A percentile compares a stretch with the other conserved stretches of the same genome.
Conservation (phyloP, 345 rosid genomes). For the Bruguiera parviflora region DNA sequence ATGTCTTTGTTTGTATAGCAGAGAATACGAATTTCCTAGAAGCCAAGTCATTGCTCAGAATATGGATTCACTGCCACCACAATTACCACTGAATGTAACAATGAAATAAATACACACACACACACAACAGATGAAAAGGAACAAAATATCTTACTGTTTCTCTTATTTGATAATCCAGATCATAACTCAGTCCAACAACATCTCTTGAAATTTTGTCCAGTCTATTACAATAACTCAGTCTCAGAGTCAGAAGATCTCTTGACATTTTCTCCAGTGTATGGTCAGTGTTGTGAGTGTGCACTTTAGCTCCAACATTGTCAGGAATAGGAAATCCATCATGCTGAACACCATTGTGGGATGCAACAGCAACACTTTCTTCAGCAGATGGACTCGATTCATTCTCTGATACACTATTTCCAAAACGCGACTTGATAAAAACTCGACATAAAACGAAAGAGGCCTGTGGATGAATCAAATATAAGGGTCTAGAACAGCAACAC, state of each 20-base stretch:
- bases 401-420: slow-evolving; percentile 19
- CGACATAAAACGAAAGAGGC: slow-evolving; percentile 51
- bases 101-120: too few species aligned
- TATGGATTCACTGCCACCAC: too few species aligned
- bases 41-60: too few species aligned
- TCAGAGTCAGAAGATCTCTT: neutral
- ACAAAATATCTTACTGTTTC: too few species aligned
- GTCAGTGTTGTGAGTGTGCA: neutral
- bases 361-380: slow-evolving; percentile 38
- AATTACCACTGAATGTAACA: too few species aligned
- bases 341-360: slow-evolving; percentile 34
- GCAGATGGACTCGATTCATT: too few species aligned
- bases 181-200: too few species aligned
- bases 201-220: too few species aligned
- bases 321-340: slow-evolving; percentile 31
- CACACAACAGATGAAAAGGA: too few species aligned
- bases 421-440: slow-evolving; percentile 36
- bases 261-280: neutral
- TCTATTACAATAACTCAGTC: neutral
- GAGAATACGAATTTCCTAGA: too few species aligned
- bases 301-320: slow-evolving; percentile 21
- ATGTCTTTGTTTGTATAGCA: too few species aligned
- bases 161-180: too few species aligned
- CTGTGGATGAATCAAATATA: slow-evolving; percentile 13
- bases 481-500: neutral